Evolutionary conservation across 176 grass and related monocot genomes (phyloP).

Genomic region (sorghum (Sorghum bicolor)): Sorghum_bicolor_NCBIv3 NC_012873.2:57856001-57856500

Average conservation of each 20-base stretch:
- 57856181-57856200: slow-evolving; percentile 44
- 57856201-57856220: slow-evolving; percentile 39
- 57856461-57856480: slow-evolving; percentile 43
- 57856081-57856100: slow-evolving; percentile 69
- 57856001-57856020: slow-evolving; percentile 21
- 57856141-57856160: slow-evolving; percentile 28
- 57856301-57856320: slow-evolving; percentile 54
- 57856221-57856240: slow-evolving; percentile 37
- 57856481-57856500: slow-evolving; percentile 75
- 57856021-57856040: slow-evolving; percentile 30
- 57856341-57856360: slow-evolving; percentile 72
- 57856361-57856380: slow-evolving; percentile 75
- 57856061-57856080: slow-evolving; percentile 28
- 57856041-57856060: slow-evolving; percentile 18
- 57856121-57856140: slow-evolving; percentile 36
- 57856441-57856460: slow-evolving; percentile 26
- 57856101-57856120: slow-evolving; percentile 35
- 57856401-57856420: slow-evolving; percentile 81
- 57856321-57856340: slow-evolving; percentile 37
- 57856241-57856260: slow-evolving; percentile 51
- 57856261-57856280: slow-evolving; percentile 68
- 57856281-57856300: slow-evolving; percentile 97
- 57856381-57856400: slow-evolving; percentile 92
- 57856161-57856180: slow-evolving; percentile 33
- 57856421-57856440: slow-evolving; percentile 68